These are phyloP conservation scores for Poa pratensis DNA, from an alignment of 176 grass and related monocot genomes.

Conservation along the genomic window DNA sequence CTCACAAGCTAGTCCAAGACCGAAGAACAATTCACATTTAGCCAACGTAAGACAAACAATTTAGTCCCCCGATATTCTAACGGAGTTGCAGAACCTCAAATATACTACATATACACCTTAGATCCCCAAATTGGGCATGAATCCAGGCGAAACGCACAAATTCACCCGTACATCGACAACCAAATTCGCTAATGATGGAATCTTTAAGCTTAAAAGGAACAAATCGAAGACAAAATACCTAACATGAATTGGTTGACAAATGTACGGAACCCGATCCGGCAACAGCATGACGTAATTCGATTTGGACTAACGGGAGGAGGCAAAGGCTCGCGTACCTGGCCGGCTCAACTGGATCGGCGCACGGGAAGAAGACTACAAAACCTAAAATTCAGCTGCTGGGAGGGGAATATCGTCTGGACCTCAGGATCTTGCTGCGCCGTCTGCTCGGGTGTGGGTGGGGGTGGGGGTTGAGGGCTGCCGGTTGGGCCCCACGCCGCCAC, in stretches of 20 bases:
- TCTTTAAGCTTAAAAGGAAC: not conserved
- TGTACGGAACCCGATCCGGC: not conserved
- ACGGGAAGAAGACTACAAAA: not conserved
- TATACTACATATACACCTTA: not conserved
- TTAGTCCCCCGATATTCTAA: not conserved
- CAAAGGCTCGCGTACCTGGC: not conserved
- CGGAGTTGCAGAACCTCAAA: not conserved
- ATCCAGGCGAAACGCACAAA: not conserved
- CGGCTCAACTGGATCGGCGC: not conserved
- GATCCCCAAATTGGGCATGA: not conserved
- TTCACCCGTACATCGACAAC: not conserved
- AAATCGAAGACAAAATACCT: not conserved
- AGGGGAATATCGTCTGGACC: constrained; percentile 3
- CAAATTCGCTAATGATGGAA: not conserved
- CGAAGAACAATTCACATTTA: not conserved
- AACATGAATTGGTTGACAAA: not conserved
- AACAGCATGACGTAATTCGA: not conserved
- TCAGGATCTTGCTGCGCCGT: not conserved
- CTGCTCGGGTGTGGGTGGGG: not conserved
- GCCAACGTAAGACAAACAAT: not conserved
- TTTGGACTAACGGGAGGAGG: not conserved
- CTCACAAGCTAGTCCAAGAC: constrained; percentile 1
- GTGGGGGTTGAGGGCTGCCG: no score
- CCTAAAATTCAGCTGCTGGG: not conserved
- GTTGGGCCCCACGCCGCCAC: no score